A percentile compares a stretch with the other conserved stretches of the same genome.
phyloP scores from a whole-genome alignment of 257 asterid genomes.

The Coffea canephora region DNA sequence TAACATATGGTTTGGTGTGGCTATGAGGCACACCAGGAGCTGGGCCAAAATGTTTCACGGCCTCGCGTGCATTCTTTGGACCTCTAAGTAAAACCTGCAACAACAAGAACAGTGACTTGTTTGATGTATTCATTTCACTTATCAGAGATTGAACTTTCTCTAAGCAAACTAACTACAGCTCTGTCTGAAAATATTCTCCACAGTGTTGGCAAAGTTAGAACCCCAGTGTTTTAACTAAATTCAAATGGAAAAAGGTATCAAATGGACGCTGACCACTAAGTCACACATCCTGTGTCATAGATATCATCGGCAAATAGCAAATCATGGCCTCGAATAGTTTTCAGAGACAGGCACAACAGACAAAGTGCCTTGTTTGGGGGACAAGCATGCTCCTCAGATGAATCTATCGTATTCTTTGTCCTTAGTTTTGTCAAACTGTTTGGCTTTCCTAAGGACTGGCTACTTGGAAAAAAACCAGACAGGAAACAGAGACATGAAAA shows the following conservation, averaged over 20 bases:
- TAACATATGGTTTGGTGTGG: slow-evolving; percentile 40
- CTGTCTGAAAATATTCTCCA: neutral
- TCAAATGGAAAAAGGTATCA: neutral
- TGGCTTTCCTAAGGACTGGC: neutral
- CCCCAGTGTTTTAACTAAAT: neutral
- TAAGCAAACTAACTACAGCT: neutral
- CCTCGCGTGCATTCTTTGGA: slow-evolving; percentile 37
- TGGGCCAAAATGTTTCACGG: slow-evolving; percentile 42
- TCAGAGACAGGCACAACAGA: neutral
- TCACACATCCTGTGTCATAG: too few relatives aligned
- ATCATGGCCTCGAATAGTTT: neutral
- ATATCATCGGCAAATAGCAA: neutral
- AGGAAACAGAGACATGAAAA: neutral
- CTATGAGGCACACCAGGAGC: slow-evolving; percentile 43
- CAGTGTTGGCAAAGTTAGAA: neutral
- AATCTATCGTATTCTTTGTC: neutral
- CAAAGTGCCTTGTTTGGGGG: neutral
- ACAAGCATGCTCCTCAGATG: neutral
- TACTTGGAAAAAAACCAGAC: neutral
- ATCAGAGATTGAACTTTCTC: neutral
- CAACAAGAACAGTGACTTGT: neutral
- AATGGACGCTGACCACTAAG: neutral
- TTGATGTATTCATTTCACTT: neutral
- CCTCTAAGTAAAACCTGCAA: slow-evolving; percentile 37
- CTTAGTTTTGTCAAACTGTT: neutral